Evolutionary conservation across 768 basidiomycete species (phyloP).

Genomic region (Lactarius hengduanensis): DNA sequence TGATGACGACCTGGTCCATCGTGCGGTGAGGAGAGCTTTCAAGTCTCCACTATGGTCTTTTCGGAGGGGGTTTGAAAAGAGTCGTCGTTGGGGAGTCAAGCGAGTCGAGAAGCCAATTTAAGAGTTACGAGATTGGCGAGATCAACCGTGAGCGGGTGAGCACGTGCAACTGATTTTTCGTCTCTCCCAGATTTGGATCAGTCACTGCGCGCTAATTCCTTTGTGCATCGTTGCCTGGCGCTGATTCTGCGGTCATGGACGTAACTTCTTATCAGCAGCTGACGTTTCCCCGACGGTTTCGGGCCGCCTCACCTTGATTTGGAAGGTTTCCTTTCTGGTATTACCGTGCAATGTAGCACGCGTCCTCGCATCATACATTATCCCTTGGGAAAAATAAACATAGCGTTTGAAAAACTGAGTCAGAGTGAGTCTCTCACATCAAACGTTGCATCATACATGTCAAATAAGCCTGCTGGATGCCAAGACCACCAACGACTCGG

Average conservation of each 20-base stretch:
- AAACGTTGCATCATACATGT: too few species aligned
- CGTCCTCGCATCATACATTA: too few species aligned
- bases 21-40: neutral
- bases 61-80: neutral
- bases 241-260: too few species aligned
- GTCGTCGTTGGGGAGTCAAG: neutral
- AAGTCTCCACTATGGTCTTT: neutral
- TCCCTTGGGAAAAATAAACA: neutral
- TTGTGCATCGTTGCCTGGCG: neutral
- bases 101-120: neutral
- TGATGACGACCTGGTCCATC: conserved; percentile 14
- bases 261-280: neutral
- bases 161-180: neutral
- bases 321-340: neutral
- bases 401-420: too few species aligned
- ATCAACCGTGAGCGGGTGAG: neutral
- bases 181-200: neutral
- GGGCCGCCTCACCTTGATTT: neutral
- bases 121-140: neutral
- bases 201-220: too few species aligned
- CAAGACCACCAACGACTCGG: neutral
- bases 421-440: too few species aligned
- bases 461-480: neutral
- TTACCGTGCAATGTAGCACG: neutral
- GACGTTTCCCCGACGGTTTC: too few species aligned